phyloP scores from a whole-genome alignment of 257 asterid species.

The Jacaranda copaia region DNA sequence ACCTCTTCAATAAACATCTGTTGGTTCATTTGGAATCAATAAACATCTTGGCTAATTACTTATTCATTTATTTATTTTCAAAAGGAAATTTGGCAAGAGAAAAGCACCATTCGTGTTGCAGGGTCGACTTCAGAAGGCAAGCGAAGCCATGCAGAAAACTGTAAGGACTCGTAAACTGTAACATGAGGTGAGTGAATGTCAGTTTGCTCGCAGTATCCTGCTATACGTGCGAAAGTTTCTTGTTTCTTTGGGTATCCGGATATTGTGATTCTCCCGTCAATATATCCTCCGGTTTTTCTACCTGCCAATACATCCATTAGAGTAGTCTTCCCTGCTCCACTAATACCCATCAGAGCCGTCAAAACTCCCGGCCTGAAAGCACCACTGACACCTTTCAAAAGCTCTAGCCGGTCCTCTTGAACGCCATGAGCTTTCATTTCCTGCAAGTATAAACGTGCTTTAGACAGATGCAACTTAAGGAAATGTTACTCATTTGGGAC shows the following conservation, averaged over 20 bases:
- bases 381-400: constrained; percentile 78
- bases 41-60: background rate
- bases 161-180: constrained; percentile 73
- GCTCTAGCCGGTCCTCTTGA: constrained; percentile 60
- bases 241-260: constrained; percentile 81
- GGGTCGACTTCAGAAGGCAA: constrained; percentile 69
- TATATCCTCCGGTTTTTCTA: constrained; percentile 83
- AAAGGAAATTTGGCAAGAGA: background rate
- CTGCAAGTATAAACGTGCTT: constrained; percentile 37
- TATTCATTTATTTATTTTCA: background rate
- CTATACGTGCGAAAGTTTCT: constrained; percentile 78
- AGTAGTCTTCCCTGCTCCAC: constrained; percentile 90
- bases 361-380: constrained; percentile 85
- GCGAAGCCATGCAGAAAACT: constrained; percentile 79
- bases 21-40: constrained; percentile 22
- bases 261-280: constrained; percentile 65
- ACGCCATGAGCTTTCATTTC: constrained; percentile 78
- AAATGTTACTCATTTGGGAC: too few relatives aligned
- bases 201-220: constrained; percentile 89
- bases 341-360: constrained; percentile 84
- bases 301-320: constrained; percentile 87
- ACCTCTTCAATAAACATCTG: constrained; percentile 86
- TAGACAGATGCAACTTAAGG: background rate
- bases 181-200: constrained; percentile 89
- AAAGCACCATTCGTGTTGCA: constrained; percentile 56